Evolutionary conservation across 2,329 filamentous ascomycete genomes (phyloP).

Genomic region (Pleurostoma richardsiae): DNA sequence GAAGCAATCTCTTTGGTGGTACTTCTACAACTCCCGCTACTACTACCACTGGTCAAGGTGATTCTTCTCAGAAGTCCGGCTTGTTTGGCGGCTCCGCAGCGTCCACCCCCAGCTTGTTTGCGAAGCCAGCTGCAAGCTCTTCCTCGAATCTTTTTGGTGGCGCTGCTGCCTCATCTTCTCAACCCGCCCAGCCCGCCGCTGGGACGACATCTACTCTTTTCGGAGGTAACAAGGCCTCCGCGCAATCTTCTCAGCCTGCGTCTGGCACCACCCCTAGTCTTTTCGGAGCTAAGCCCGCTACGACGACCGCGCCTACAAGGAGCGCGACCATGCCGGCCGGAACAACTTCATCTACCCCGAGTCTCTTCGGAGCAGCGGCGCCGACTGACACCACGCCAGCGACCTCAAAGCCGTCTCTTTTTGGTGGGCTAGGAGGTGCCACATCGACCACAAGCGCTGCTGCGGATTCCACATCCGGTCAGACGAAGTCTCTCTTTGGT

Average conservation of each 20-base stretch:
- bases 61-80: neutral
- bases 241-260: conserved; percentile 20
- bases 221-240: conserved; percentile 10
- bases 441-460: conserved; percentile 17
- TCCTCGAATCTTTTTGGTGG: conserved; percentile 12
- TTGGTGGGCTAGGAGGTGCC: conserved; percentile 8
- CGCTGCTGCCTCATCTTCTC: conserved; percentile 7
- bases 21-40: neutral
- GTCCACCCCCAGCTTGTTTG: conserved; percentile 4
- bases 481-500: neutral
- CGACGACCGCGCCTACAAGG: conserved; percentile 23
- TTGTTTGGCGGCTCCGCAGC: conserved; percentile 7
- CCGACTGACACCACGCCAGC: conserved; percentile 16
- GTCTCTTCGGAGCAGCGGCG: conserved; percentile 18
- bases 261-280: conserved; percentile 16
- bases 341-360: conserved; percentile 5
- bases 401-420: conserved; percentile 11
- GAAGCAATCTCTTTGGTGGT: neutral
- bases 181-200: conserved; percentile 19
- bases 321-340: conserved; percentile 8
- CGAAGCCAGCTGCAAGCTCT: conserved; percentile 9
- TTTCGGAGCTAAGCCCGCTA: conserved; percentile 35
- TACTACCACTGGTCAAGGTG: no score
- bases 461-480: conserved; percentile 4
- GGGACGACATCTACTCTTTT: conserved; percentile 17